A percentile compares a stretch with the other conserved stretches of the same genome.
These are phyloP conservation scores for Rhizoctonia solani DNA, from an alignment of 1,284 basidiomycete genomes.

Conservation along the genomic window DNA sequence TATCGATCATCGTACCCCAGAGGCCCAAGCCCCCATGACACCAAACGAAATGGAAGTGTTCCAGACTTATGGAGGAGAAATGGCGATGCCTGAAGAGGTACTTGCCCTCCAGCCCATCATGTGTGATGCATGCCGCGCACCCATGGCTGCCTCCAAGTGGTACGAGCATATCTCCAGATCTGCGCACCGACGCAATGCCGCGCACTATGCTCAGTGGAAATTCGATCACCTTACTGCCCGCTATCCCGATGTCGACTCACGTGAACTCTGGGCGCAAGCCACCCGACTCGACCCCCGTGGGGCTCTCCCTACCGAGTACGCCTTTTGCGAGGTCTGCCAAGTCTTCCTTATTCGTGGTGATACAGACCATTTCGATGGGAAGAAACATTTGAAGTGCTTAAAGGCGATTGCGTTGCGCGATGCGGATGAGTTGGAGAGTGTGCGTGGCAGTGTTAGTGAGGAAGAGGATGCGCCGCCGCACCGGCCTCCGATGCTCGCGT, in stretches of 20 bases:
- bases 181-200: conserved; percentile 11
- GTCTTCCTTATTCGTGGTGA: conserved; percentile 21
- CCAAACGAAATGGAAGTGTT: background rate
- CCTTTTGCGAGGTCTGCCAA: conserved; percentile 20
- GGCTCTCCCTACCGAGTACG: conserved; percentile 29
- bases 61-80: background rate
- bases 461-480: conserved; percentile 16
- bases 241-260: background rate
- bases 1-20: background rate
- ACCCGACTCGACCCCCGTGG: conserved; percentile 12
- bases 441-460: conserved; percentile 31
- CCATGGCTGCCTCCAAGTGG: conserved; percentile 28
- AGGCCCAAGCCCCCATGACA: background rate
- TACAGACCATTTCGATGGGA: conserved; percentile 27
- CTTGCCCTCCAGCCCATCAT: conserved; percentile 22
- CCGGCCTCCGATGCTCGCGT: background rate
- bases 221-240: conserved; percentile 5
- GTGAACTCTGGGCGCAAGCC: conserved; percentile 28
- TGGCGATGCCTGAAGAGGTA: conserved; percentile 24
- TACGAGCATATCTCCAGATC: conserved; percentile 19
- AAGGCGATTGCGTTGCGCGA: conserved; percentile 4
- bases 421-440: conserved; percentile 31
- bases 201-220: conserved; percentile 11
- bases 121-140: conserved; percentile 23
- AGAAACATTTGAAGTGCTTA: conserved; percentile 21